Evolutionary conservation across 2,329 filamentous ascomycete genomes (phyloP).

Genomic region (Aspergillus aculeatinus): DNA sequence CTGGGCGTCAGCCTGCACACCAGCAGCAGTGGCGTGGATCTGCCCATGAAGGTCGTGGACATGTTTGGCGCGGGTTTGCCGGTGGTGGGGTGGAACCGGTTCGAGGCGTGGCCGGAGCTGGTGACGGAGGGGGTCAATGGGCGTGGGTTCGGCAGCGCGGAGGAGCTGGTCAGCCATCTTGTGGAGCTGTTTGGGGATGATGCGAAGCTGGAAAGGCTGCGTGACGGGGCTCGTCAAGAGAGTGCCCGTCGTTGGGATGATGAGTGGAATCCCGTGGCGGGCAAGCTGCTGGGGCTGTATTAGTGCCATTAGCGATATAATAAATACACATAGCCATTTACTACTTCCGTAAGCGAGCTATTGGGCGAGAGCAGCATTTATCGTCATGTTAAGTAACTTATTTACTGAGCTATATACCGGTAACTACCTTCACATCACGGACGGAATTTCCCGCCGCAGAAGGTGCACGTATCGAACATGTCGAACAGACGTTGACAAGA

Average conservation of each 20-base stretch:
- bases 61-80: slow-evolving; percentile 96
- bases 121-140: slow-evolving; percentile 86
- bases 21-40: slow-evolving; percentile 88
- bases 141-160: slow-evolving; percentile 72
- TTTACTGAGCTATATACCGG: background rate
- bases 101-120: slow-evolving; percentile 87
- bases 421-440: slow-evolving; percentile 3
- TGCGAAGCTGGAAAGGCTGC: slow-evolving; percentile 60
- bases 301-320: background rate
- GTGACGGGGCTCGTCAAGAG: slow-evolving; percentile 70
- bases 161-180: slow-evolving; percentile 64
- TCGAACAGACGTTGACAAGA: slow-evolving; percentile 28
- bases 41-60: slow-evolving; percentile 99
- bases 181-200: slow-evolving; percentile 61
- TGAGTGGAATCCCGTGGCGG: slow-evolving; percentile 85
- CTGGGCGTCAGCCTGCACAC: slow-evolving; percentile 89
- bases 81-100: slow-evolving; percentile 80
- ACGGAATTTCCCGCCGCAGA: slow-evolving; percentile 38
- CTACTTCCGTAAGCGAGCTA: no score
- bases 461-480: slow-evolving; percentile 38
- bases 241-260: slow-evolving; percentile 81
- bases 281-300: slow-evolving; percentile 61
- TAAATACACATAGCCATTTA: no score
- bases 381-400: no score
- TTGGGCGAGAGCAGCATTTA: no score